Evolutionary conservation across 2,329 filamentous ascomycete species (phyloP), one percentile per base, ranked within the genome.

Genomic region (Teratosphaeriaceae sp.): DNA sequence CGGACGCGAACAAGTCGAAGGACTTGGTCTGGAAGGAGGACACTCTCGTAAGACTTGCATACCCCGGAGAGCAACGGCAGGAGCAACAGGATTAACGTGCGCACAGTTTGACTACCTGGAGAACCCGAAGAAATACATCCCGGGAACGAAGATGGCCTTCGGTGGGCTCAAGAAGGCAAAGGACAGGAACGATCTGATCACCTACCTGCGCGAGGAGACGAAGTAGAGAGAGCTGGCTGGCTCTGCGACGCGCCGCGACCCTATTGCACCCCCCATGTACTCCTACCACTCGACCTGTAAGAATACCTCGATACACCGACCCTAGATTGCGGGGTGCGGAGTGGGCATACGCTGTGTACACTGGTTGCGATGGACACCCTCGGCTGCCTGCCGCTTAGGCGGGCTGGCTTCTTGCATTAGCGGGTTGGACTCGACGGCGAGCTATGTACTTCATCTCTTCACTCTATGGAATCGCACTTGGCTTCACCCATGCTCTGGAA

Each of bases 111-210:
- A 83, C 58, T 98, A 98, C 83, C 89, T 98, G 65, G 92, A 98
- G 82, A 97, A 97, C 85, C 92, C 92, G 75, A 98, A 98, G 85
- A 97, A 97, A 81, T 98, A 89, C 82, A 96, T 98, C 56, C 92
- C 92, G 60, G 92, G 92, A 61, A 98, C 92, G 76, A 98, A 97
- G 88, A 98, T 98, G 92, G 92, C 92, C 63, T 98, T 97, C 69
- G 92, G 92, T 75, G 92, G 92, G 71, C 81, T 98, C 67, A 98
- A 98, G 89, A 98, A 98, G 87, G 80, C 82, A 67, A 97, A 97
- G 86, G 92, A 97, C 78, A 82, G 92, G 71, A 95, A 97, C 71
- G 90, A 98, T 73, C 79, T 98, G 64, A 95, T 98, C 81, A 88
- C 88, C 64, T 85, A 71, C 79, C 77, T 88, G 66, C 75, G 78